These are phyloP conservation scores for Cucumis hystrix DNA, from an alignment of 306 rosid species.

Conservation along the genomic window DNA sequence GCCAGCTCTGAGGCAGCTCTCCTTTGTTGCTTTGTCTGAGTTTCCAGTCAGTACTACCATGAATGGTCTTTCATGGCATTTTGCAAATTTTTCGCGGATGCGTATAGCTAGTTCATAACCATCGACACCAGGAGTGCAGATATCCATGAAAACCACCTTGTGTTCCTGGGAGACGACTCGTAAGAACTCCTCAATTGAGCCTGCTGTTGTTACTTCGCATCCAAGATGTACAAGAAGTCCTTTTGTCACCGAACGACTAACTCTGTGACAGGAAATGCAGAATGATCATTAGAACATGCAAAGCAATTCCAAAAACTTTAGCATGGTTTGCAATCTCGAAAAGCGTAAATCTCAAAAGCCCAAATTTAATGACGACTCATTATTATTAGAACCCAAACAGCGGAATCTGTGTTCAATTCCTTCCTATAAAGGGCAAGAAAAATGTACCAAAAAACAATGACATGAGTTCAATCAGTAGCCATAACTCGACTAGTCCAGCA, in stretches of 20 bases:
- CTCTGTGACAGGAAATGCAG: conserved; percentile 31
- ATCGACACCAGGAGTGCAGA: conserved; percentile 39
- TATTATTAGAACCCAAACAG: too few species aligned
- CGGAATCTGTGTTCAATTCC: too few species aligned
- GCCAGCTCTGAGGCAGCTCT: conserved; percentile 73
- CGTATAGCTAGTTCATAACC: conserved; percentile 50
- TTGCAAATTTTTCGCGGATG: conserved; percentile 50
- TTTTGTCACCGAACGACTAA: conserved; percentile 69
- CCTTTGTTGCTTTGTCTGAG: conserved; percentile 58
- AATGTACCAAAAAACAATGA: neutral
- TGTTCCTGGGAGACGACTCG: conserved; percentile 50
- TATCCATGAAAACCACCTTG: conserved; percentile 73
- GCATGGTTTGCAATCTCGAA: neutral
- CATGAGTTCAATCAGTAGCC: neutral
- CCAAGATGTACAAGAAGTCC: conserved; percentile 81
- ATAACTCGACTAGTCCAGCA: neutral
- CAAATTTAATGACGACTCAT: neutral
- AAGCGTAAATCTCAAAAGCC: neutral
- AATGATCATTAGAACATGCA: neutral
- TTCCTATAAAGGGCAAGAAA: neutral
- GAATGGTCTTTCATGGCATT: conserved; percentile 58
- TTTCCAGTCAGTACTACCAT: conserved; percentile 67
- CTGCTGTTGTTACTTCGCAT: conserved; percentile 57
- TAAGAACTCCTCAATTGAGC: conserved; percentile 62
- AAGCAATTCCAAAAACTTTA: neutral